These are phyloP conservation scores for Theobroma cacao DNA, from an alignment of 345 rosid genomes.

Conservation along the genomic window DNA sequence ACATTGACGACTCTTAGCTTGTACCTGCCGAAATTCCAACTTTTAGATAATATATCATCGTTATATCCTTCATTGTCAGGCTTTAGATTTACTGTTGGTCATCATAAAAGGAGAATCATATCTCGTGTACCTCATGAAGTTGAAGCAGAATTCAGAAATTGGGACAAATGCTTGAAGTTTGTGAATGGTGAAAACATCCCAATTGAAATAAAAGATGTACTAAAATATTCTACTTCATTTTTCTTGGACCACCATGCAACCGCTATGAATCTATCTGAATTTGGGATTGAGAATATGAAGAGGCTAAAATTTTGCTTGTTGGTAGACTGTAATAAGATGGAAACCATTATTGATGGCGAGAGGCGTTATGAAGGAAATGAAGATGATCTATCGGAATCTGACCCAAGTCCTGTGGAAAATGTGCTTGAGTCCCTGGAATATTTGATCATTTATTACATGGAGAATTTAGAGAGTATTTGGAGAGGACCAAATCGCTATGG, in stretches of 20 bases:
- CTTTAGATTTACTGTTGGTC: constrained; percentile 24
- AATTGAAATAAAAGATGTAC: not conserved
- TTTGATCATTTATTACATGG: constrained; percentile 21
- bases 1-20: constrained; percentile 8
- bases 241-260: constrained; percentile 25
- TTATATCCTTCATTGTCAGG: not conserved
- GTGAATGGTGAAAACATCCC: constrained; percentile 21
- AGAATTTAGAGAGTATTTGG: not conserved
- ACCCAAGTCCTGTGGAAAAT: not conserved
- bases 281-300: constrained; percentile 18
- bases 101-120: constrained; percentile 20
- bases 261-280: constrained; percentile 14
- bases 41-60: not conserved
- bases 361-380: not conserved
- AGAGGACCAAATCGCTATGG: constrained; percentile 14
- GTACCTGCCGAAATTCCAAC: constrained; percentile 19
- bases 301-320: constrained; percentile 25
- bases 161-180: constrained; percentile 23
- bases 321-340: constrained; percentile 26
- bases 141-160: constrained; percentile 5
- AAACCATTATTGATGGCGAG: constrained; percentile 17
- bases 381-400: not conserved
- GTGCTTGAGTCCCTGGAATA: constrained; percentile 11
- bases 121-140: constrained; percentile 21
- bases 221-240: constrained; percentile 19